Evolutionary conservation across 805 yeast species (phyloP).

Genomic region (Metschnikowia lunata): DNA sequence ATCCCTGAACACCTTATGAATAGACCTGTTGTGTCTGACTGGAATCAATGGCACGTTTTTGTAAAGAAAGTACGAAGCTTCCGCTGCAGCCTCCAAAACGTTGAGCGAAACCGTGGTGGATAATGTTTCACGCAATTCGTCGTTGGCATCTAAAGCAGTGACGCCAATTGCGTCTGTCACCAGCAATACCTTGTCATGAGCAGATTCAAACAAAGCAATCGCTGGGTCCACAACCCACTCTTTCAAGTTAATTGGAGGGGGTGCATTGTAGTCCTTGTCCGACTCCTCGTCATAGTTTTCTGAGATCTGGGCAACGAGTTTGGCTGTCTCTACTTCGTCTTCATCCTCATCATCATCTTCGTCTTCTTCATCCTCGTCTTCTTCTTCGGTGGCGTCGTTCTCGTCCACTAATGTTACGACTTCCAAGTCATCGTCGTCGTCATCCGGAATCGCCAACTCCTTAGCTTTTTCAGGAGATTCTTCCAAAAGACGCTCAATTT

Average conservation of each 20-base stretch:
- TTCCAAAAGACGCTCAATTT: slow-evolving; percentile 28
- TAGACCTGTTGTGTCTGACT: slow-evolving; percentile 30
- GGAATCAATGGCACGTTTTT: slow-evolving; percentile 34
- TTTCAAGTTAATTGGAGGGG: slow-evolving; percentile 38
- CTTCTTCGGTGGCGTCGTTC: slow-evolving; percentile 21
- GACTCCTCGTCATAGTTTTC: slow-evolving; percentile 18
- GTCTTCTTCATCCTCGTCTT: slow-evolving; percentile 22
- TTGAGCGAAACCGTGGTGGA: slow-evolving; percentile 35
- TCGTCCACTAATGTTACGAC: slow-evolving; percentile 34
- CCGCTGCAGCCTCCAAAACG: slow-evolving; percentile 29
- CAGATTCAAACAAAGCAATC: slow-evolving; percentile 26
- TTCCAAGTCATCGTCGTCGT: slow-evolving; percentile 25
- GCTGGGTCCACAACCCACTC: slow-evolving; percentile 37
- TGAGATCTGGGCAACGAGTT: slow-evolving; percentile 7
- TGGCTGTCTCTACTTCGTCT: slow-evolving; percentile 15
- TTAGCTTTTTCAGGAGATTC: slow-evolving; percentile 23
- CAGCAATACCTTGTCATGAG: slow-evolving; percentile 23
- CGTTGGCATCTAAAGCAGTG: slow-evolving; percentile 32
- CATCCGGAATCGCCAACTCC: slow-evolving; percentile 21
- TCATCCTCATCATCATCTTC: slow-evolving; percentile 34
- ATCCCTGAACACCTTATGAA: slow-evolving; percentile 35
- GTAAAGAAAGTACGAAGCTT: slow-evolving; percentile 29
- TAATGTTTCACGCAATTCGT: slow-evolving; percentile 36
- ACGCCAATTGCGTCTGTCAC: slow-evolving; percentile 34
- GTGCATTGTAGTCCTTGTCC: slow-evolving; percentile 34